Evolutionary conservation across 2,329 filamentous ascomycete genomes (phyloP), one percentile per base, ranked within the genome.

Genomic region (Colletotrichum sp.): DNA sequence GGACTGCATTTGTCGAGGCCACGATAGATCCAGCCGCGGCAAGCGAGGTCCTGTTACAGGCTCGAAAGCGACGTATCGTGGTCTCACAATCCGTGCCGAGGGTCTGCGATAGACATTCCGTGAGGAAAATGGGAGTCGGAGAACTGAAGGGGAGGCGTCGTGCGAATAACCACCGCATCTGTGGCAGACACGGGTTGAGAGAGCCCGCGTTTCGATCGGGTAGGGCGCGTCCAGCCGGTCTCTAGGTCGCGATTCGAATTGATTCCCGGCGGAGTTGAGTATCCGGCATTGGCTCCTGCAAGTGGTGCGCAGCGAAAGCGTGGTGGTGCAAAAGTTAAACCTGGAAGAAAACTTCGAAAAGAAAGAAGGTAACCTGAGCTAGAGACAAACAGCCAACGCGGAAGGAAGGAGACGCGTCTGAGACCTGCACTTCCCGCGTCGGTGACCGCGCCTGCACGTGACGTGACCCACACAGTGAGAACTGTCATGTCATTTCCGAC

Each of bases 141-240:
- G 90, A 90, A 95, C 94, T 95, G 89, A 93, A 82, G 87, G 90
- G 93, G 91, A 92, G 92, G 93, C 91, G 91, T 87, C 86, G 89
- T 93, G 94, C 93, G 88, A 85, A 85, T 80, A 76, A 70, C 74
- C 61, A 80, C 79, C 78, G 47, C 18, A 15, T 64, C 55, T 33
- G 29, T 36, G 21, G 27, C 31, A 33, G 54, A 58, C 21, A 21
- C 77, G 76, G 76, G 77, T 77, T 84, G 86, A 90, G 88, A 88
- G 88, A 87, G 83, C 80, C 82, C 82, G 78, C 77, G 66, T 72
- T 78, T 78, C 79, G 77, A 77, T 77, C 67, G 78, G 63, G 63
- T 76, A 70, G 69, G 75, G 68, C 70, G 59, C 58, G 33, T 74
- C 67, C 64, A 66, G 70, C 66, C 70, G 66, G 62, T 73, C 72